Base-by-base conservation (phyloP, 2,329 filamentous ascomycete genomes). In the Fusarium domesticum region DNA sequence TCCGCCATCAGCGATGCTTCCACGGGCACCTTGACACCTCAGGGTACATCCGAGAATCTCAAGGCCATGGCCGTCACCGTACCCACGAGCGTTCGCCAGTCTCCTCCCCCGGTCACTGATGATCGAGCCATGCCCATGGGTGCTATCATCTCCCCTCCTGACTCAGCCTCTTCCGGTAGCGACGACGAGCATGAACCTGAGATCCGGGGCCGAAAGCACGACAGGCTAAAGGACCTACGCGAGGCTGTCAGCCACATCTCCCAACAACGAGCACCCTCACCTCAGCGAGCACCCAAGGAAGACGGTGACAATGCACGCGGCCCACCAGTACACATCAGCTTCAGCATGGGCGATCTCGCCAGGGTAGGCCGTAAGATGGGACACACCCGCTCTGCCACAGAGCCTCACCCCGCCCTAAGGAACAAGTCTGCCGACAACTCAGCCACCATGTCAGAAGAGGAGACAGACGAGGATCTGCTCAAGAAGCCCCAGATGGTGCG, bases 401-500 rank as follows among this genome's bases (percentile, higher is more conserved):
- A 84, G 52, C 71, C 78, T 2, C 67, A 74, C 18, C 67, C 77
- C 16, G 67, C 71, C 16, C 54, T 75, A 18, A 63, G 63, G 18
- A 71, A n/a, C n/a, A n/a, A 72, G 49, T 74, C 76, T 1, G 63
- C 66, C 11, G 75, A 76, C 32, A 74, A 70, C 43, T 80, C 78
- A 2, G 50, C 73, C 23, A 71, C 71, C 3, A 68, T 64, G 7
- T 83, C 80, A 1, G 81, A 84, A 37, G 83, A 87, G 48, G 83
- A 85, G 62, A 80, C 68, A 54, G 84, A 77, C 61, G 70, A 81
- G 66, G 70, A 84, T 43, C 58, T 78, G 48, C 67, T 64, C 51
- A 75, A 72, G 58, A 95, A 93, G 70, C 90, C 91, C n/a, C 83
- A 84, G 42, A 95, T 97, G 83, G 84, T 98, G 10, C 84, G 93